phyloP scores from a whole-genome alignment of 2,329 filamentous ascomycete species.

The Neofusicoccum laricinum region DNA sequence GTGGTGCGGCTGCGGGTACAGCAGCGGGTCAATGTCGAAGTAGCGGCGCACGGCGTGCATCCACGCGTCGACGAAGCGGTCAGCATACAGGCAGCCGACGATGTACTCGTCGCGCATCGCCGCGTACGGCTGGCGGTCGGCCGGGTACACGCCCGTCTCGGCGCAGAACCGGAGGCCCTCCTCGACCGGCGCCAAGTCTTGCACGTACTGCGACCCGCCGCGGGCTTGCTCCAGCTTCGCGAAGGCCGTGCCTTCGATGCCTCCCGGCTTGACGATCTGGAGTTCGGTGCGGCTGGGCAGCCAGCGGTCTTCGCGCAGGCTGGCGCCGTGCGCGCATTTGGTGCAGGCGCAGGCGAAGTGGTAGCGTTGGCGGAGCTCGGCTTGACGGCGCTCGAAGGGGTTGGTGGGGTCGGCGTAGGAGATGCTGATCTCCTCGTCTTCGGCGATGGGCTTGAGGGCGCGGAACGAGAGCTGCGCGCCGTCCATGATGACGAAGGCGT shows the following conservation, averaged over 20 bases:
- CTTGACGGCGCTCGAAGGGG: slow-evolving; percentile 49
- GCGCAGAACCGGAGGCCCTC: slow-evolving; percentile 41
- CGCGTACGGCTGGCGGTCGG: slow-evolving; percentile 54
- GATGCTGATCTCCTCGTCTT: slow-evolving; percentile 58
- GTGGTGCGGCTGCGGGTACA: slow-evolving; percentile 49
- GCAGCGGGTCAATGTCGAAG: slow-evolving; percentile 48
- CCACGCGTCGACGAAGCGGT: slow-evolving; percentile 46
- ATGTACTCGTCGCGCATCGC: slow-evolving; percentile 54
- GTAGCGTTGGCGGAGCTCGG: slow-evolving; percentile 53
- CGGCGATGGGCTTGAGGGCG: slow-evolving; percentile 51
- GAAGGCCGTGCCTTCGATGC: slow-evolving; percentile 21
- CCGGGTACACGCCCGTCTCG: slow-evolving; percentile 42
- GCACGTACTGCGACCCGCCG: slow-evolving; percentile 8
- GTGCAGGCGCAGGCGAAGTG: slow-evolving; percentile 58
- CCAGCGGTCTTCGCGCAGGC: slow-evolving; percentile 42
- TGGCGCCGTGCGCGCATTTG: slow-evolving; percentile 44
- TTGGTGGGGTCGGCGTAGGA: slow-evolving; percentile 60
- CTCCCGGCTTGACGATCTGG: neutral
- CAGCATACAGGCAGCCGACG: slow-evolving; percentile 43
- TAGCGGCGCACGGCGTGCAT: slow-evolving; percentile 52
- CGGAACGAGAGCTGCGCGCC: slow-evolving; percentile 50
- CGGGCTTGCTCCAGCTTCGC: slow-evolving; percentile 20
- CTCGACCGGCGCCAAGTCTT: slow-evolving; percentile 1
- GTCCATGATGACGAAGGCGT: slow-evolving; percentile 58
- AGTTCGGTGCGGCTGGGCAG: neutral